Evolutionary conservation across 805 yeast species (phyloP).

Genomic region (Pichia cephalocereana): DNA sequence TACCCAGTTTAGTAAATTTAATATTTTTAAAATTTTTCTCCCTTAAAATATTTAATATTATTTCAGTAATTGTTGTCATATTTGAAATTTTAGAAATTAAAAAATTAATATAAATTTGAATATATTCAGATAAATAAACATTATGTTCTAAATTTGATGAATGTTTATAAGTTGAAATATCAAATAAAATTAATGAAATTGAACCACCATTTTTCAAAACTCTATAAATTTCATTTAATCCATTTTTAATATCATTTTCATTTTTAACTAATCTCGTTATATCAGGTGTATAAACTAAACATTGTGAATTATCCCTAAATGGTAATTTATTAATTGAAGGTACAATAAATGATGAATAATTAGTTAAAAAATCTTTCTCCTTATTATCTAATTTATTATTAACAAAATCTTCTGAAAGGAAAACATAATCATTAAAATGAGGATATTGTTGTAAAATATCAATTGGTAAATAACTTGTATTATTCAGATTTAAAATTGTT

Average conservation of each 20-base stretch:
- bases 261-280: conserved; percentile 13
- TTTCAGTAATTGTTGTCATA: neutral
- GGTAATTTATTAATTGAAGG: conserved; percentile 20
- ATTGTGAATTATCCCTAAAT: conserved; percentile 19
- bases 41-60: neutral
- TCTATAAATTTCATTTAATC: conserved; percentile 23
- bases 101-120: conserved; percentile 3
- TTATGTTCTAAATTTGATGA: neutral
- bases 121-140: conserved; percentile 3
- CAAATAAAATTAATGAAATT: conserved; percentile 21
- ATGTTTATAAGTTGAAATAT: conserved; percentile 13
- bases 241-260: conserved; percentile 12
- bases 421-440: conserved; percentile 12
- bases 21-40: conserved; percentile 1
- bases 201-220: conserved; percentile 24
- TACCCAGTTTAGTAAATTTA: conserved; percentile 3
- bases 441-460: conserved; percentile 14
- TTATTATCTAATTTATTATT: conserved; percentile 13
- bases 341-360: conserved; percentile 27
- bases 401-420: conserved; percentile 16
- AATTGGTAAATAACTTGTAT: conserved; percentile 16
- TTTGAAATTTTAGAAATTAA: conserved; percentile 4
- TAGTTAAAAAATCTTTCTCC: conserved; percentile 18
- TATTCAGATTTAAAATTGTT: conserved; percentile 17
- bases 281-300: conserved; percentile 23